Conservation (phyloP, 2,329 filamentous ascomycete species). For the Colletotrichum graminicola region DNA sequence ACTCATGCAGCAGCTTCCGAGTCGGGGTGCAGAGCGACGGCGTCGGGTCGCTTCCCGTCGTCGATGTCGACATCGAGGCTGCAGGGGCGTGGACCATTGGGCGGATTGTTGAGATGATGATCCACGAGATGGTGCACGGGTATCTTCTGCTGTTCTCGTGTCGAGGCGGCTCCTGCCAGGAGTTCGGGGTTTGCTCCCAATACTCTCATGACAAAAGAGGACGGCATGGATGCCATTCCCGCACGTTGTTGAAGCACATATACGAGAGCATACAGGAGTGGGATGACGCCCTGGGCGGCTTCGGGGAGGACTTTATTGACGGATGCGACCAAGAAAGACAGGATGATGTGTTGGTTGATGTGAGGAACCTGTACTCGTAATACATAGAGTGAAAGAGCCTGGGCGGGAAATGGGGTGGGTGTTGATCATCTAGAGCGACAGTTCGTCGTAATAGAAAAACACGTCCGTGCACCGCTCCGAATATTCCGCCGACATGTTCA, state of each 20-base stretch:
- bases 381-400: neutral
- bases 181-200: neutral
- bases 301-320: constrained; percentile 3
- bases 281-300: constrained; percentile 3
- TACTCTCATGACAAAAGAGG: neutral
- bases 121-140: constrained; percentile 44
- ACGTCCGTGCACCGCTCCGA: no score
- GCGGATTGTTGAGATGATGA: constrained; percentile 49
- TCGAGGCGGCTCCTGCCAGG: neutral
- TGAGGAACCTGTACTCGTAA: neutral
- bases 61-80: constrained; percentile 11
- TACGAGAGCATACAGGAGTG: constrained; percentile 23
- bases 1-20: neutral
- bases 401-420: neutral
- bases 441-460: no score
- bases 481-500: no score
- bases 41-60: neutral
- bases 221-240: neutral
- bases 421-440: neutral
- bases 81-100: constrained; percentile 43
- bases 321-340: neutral
- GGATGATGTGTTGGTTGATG: neutral
- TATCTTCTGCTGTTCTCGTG: constrained; percentile 27
- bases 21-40: neutral
- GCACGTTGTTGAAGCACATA: constrained; percentile 14